These are phyloP conservation scores for Paragyromitra xinjiangensis DNA, from an alignment of 495 filamentous ascomycete species.

Conservation along the genomic window DNA sequence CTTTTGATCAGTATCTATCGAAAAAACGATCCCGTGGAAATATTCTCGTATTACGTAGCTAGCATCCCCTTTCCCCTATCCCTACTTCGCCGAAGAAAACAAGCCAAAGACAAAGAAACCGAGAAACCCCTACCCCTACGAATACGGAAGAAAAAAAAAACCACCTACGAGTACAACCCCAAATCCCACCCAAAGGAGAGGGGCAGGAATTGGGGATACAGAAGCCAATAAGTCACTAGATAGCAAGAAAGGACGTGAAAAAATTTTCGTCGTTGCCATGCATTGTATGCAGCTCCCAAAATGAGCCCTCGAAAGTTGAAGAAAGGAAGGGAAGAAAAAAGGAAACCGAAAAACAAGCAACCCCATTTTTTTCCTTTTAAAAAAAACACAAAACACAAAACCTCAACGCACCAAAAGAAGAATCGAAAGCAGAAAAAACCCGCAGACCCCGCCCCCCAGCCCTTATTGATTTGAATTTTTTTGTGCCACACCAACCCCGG, in stretches of 20 bases:
- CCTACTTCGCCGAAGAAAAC: conserved; percentile 31
- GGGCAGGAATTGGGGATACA: conserved; percentile 35
- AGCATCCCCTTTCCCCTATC: conserved; percentile 1
- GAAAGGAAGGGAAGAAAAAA: conserved; percentile 19
- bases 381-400: conserved; percentile 47
- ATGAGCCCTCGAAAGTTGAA: conserved; percentile 2
- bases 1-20: too few species aligned
- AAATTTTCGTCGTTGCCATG: conserved; percentile 11
- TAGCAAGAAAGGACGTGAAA: conserved; percentile 2
- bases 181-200: conserved; percentile 2
- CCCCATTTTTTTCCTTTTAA: conserved; percentile 52
- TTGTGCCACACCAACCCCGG: conserved; percentile 47
- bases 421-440: conserved; percentile 50
- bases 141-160: conserved; percentile 37
- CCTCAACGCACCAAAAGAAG: conserved; percentile 47
- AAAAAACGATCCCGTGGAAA: conserved; percentile 10
- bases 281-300: conserved; percentile 14
- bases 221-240: conserved; percentile 32
- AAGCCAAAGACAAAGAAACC: conserved; percentile 35
- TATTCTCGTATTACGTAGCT: conserved; percentile 33
- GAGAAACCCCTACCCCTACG: conserved; percentile 38
- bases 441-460: conserved; percentile 45
- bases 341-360: conserved; percentile 46
- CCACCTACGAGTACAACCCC: conserved; percentile 22
- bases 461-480: conserved; percentile 51